phyloP scores from a whole-genome alignment of 176 grass and related monocot genomes.

The Coix lacrymajobi region DNA sequence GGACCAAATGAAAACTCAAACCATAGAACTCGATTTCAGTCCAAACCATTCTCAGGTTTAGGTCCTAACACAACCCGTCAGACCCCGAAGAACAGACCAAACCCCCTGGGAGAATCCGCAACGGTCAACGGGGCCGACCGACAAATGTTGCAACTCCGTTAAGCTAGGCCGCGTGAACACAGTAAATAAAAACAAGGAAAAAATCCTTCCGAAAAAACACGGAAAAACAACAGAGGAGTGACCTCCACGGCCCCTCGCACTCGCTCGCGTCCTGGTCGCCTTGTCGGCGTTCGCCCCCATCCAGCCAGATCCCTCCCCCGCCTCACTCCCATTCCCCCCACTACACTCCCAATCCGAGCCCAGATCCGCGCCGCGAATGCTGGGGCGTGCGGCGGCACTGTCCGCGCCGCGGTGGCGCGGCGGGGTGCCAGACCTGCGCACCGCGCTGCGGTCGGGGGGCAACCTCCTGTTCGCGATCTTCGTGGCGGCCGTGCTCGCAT shows the following conservation, averaged over 20 bases:
- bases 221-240: not conserved
- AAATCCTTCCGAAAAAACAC: no score
- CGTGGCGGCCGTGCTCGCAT: constrained; percentile 77
- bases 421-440: constrained; percentile 37
- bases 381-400: constrained; percentile 26
- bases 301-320: constrained; percentile 25
- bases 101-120: not conserved
- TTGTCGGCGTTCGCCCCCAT: constrained; percentile 16
- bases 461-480: constrained; percentile 88
- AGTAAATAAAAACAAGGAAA: no score
- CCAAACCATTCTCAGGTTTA: no score
- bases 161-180: not conserved
- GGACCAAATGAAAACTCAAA: no score
- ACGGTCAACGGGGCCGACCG: not conserved
- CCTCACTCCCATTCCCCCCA: not conserved
- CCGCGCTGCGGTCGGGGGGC: constrained; percentile 49
- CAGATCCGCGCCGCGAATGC: constrained; percentile 43
- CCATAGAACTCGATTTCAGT: no score
- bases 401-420: constrained; percentile 42
- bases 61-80: no score
- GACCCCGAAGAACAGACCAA: not conserved
- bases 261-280: not conserved
- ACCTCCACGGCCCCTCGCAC: not conserved
- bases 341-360: not conserved
- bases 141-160: not conserved